Percentiles rank a stretch among this genome's conserved stretches.
phyloP scores from a whole-genome alignment of 1,139 yeast genomes.

The Kazachstania sp. region DNA sequence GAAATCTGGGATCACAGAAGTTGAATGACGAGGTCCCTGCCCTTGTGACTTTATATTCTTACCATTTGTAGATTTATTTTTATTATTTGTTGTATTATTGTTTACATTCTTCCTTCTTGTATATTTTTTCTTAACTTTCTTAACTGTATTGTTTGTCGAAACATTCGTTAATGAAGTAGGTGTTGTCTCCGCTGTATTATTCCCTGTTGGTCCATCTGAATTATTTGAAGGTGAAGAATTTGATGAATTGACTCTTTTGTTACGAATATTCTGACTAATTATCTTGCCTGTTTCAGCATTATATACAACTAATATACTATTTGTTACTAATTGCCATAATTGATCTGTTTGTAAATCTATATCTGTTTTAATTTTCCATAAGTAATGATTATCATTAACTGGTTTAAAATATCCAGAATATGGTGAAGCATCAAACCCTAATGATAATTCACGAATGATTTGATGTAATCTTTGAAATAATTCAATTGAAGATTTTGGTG shows the following conservation, averaged over 20 bases:
- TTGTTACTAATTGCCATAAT: conserved; percentile 25
- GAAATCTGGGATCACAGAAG: conserved; percentile 1
- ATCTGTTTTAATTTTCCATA: conserved; percentile 28
- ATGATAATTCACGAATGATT: conserved; percentile 27
- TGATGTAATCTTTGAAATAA: conserved; percentile 30
- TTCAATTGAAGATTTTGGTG: conserved; percentile 30
- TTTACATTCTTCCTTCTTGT: conserved; percentile 5
- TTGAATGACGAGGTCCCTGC: neutral
- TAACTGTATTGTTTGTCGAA: neutral
- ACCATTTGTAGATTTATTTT: neutral
- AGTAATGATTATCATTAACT: conserved; percentile 17
- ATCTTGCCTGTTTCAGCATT: conserved; percentile 26
- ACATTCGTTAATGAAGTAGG: neutral
- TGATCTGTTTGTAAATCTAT: conserved; percentile 21
- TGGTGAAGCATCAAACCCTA: conserved; percentile 27
- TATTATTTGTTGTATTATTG: neutral
- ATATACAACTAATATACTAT: conserved; percentile 21
- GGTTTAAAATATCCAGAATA: conserved; percentile 28
- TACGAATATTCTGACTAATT: conserved; percentile 9
- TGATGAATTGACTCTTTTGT: conserved; percentile 4
- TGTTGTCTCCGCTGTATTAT: neutral
- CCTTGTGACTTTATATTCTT: neutral
- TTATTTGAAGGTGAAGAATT: conserved; percentile 2
- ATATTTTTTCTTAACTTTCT: conserved; percentile 8
- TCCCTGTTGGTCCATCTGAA: conserved; percentile 1